Conservation (phyloP, 345 rosid genomes). For the Populus pruinosa region DNA sequence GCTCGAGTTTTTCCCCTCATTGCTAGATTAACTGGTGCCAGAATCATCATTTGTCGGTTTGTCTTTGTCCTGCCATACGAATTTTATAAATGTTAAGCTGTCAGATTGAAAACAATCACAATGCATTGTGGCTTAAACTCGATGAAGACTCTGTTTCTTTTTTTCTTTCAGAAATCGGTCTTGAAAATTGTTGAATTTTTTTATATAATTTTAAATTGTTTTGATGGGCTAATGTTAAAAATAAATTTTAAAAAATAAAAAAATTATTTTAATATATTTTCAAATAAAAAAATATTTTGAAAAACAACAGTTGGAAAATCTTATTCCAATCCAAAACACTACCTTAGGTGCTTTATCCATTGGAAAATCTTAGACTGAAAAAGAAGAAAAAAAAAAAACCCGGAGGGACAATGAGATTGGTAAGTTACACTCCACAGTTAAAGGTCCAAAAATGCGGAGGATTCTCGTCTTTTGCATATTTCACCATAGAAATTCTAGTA, state of each 20-base stretch:
- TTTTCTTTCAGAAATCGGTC: too few species aligned
- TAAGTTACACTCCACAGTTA: not conserved
- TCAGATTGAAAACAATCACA: not conserved
- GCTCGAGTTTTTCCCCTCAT: slow-evolving; percentile 22
- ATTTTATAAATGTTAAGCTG: slow-evolving; percentile 1
- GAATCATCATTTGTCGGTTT: slow-evolving; percentile 29
- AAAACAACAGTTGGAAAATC: too few species aligned
- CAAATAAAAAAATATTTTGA: too few species aligned
- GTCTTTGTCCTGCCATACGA: slow-evolving; percentile 33
- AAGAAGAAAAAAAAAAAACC: not conserved
- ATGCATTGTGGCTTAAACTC: not conserved
- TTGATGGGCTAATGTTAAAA: too few species aligned
- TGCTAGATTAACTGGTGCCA: slow-evolving; percentile 18
- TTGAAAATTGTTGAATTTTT: too few species aligned
- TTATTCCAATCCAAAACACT: too few species aligned
- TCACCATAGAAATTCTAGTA: too few species aligned
- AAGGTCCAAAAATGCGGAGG: not conserved
- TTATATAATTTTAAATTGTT: too few species aligned
- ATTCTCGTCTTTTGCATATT: not conserved
- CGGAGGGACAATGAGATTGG: not conserved
- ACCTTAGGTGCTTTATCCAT: not conserved
- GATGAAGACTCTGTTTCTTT: not conserved
- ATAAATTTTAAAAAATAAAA: too few species aligned
- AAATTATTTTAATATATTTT: too few species aligned
- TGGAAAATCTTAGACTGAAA: not conserved